phyloP scores from a whole-genome alignment of 192 early-diverging fungal genomes.

The Backusella macrospora region DNA sequence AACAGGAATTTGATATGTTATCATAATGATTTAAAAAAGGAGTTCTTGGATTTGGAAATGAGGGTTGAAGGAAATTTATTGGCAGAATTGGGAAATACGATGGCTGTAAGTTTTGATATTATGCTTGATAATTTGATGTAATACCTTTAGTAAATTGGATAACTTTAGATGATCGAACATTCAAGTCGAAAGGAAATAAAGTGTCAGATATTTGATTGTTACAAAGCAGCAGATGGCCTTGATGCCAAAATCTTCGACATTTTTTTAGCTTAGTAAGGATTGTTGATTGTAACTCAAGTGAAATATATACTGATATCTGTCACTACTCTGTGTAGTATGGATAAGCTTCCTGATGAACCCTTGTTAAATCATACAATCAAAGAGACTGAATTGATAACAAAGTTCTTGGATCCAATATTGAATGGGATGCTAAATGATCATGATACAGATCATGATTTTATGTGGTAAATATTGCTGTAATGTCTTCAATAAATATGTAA shows the following conservation, averaged over 20 bases:
- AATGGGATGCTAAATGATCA: background rate
- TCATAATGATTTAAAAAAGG: background rate
- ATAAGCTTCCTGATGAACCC: background rate
- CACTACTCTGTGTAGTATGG: background rate
- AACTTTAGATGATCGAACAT: background rate
- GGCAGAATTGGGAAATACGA: no score
- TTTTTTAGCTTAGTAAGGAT: background rate
- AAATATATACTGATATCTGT: constrained; percentile 11
- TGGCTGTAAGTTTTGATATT: constrained; percentile 5
- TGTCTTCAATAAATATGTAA: background rate
- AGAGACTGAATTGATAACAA: constrained; percentile 12
- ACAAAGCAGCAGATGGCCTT: constrained; percentile 1
- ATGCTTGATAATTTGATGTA: constrained; percentile 1
- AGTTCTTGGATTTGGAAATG: background rate
- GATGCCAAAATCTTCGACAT: constrained; percentile 1
- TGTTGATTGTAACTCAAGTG: background rate
- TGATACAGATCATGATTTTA: background rate
- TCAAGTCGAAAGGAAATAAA: background rate
- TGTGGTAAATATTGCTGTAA: background rate
- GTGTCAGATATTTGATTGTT: background rate
- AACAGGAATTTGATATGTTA: background rate
- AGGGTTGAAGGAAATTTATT: background rate
- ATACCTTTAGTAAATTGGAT: background rate
- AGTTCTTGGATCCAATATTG: background rate
- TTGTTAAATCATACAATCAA: constrained; percentile 17